A percentile compares a stretch with the other conserved stretches of the same genome.
Conservation (phyloP, 139 green algal species). For the Chlorella sp. region DNA sequence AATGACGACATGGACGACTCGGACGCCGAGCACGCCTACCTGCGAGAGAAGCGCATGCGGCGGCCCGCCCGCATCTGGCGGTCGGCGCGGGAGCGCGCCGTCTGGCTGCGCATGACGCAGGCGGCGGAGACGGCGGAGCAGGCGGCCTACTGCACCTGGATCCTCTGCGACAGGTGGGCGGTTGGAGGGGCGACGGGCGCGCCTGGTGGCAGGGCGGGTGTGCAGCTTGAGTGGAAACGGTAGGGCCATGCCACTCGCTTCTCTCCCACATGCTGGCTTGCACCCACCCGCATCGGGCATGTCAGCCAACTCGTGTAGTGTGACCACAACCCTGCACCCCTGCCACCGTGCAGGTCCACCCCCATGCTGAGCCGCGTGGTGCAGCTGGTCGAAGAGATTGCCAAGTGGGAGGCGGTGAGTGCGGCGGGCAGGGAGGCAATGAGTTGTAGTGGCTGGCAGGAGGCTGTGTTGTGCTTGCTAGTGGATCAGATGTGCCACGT, state of each 20-base stretch:
- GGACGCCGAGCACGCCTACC: conserved; percentile 43
- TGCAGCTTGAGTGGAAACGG: background rate
- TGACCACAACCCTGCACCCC: background rate
- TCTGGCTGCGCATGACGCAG: conserved; percentile 40
- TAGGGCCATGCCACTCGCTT: background rate
- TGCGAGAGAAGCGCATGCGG: conserved; percentile 47
- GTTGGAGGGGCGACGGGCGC: background rate
- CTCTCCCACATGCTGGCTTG: no score
- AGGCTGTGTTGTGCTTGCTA: no score
- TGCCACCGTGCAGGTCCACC: conserved; percentile 10
- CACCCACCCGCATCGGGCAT: background rate
- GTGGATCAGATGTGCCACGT: no score
- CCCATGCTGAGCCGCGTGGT: conserved; percentile 37
- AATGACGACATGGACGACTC: conserved; percentile 49
- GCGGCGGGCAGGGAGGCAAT: no score
- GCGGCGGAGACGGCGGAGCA: background rate
- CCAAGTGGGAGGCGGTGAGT: conserved; percentile 39
- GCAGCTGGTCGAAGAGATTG: conserved; percentile 27
- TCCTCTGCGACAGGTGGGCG: conserved; percentile 45
- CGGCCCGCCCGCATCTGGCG: conserved; percentile 46
- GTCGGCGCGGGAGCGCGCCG: conserved; percentile 42
- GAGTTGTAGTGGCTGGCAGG: no score
- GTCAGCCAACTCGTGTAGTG: no score
- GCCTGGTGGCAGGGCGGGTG: background rate
- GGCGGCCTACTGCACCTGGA: conserved; percentile 28